phyloP scores from a whole-genome alignment of 352 stramenopile species.

The Chrysophaeum taylorii region DNA sequence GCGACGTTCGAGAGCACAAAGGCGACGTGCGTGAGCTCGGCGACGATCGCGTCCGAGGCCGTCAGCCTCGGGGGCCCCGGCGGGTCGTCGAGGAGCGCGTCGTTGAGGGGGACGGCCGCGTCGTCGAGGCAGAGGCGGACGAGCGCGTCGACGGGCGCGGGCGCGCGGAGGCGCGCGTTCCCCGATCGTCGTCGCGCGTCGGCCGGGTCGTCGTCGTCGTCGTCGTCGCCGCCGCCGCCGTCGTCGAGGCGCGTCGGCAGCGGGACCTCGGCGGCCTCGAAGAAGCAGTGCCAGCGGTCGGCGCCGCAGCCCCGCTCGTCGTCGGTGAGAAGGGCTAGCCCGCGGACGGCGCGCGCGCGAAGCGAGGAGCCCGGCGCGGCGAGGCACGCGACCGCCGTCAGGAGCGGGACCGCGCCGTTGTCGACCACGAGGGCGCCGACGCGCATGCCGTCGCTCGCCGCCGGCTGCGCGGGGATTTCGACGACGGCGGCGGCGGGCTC shows the following conservation, averaged over 20 bases:
- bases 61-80: too few relatives aligned
- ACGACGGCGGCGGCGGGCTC: too few relatives aligned
- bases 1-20: conserved; percentile 18
- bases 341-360: neutral
- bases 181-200: too few relatives aligned
- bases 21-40: conserved; percentile 12
- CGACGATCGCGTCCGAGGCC: neutral
- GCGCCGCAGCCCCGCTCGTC: neutral
- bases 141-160: neutral
- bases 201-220: neutral
- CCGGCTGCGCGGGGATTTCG: neutral
- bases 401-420: neutral
- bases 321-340: neutral
- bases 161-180: neutral
- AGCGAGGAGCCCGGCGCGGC: neutral
- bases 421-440: neutral
- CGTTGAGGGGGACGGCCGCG: too few relatives aligned
- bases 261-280: neutral
- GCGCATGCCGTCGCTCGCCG: neutral
- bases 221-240: neutral
- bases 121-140: neutral
- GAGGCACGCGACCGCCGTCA: neutral
- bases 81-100: neutral
- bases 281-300: neutral
- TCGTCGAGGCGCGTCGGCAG: neutral